phyloP scores from a whole-genome alignment of 139 green algal genomes.

The Coccomyxa sp. region DNA sequence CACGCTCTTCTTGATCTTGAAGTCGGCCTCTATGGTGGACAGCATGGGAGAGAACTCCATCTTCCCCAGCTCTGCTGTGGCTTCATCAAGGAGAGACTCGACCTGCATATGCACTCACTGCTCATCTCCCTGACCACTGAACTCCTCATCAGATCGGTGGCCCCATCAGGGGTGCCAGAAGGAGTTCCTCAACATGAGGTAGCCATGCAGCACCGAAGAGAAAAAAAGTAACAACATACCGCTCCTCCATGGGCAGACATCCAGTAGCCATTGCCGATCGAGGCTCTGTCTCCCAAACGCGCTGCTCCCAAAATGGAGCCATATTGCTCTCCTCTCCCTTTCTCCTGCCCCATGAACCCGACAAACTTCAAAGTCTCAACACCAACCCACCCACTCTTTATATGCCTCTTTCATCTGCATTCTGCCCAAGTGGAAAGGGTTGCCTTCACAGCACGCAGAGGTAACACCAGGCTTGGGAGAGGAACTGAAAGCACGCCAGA shows the following conservation, averaged over 20 bases:
- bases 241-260: constrained; percentile 33
- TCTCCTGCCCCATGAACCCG: no score
- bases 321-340: not conserved
- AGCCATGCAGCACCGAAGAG: not conserved
- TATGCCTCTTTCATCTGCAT: no score
- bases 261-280: constrained; percentile 31
- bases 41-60: constrained; percentile 28
- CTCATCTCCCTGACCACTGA: not conserved
- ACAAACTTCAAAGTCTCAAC: no score
- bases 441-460: no score
- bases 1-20: constrained; percentile 29
- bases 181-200: not conserved
- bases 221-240: not conserved
- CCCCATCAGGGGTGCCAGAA: not conserved
- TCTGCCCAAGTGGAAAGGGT: no score
- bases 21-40: constrained; percentile 26
- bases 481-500: not conserved
- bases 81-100: constrained; percentile 38
- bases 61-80: constrained; percentile 42
- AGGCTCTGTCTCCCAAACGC: constrained; percentile 26
- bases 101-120: constrained; percentile 8
- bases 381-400: no score
- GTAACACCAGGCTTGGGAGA: no score
- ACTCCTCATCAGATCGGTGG: not conserved
- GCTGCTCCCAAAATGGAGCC: constrained; percentile 24